Evolutionary conservation across 2,329 filamentous ascomycete genomes (phyloP), one percentile per base, ranked within the genome.

Genomic region (Dothiorella sarmentorum): DNA sequence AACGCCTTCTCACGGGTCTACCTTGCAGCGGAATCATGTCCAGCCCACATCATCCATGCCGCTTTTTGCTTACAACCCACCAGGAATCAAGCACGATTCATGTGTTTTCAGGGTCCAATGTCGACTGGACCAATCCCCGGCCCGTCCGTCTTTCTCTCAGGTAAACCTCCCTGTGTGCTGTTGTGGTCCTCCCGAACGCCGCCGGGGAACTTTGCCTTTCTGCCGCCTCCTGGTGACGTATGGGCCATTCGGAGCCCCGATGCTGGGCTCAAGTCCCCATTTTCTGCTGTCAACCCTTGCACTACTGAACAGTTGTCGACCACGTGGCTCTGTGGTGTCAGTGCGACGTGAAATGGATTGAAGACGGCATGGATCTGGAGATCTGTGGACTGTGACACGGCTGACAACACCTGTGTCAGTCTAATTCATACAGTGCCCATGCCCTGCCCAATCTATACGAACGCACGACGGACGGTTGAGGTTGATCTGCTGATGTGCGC

Each of bases 81-180:
- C 35, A 40, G 49, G 33, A 22, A 13, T 22, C 24, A 27, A 27
- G 33, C 49, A 53, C 49, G 49, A 53, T 35, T 53, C 49, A 13
- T 20, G 49, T n/a, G 24, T 53, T 53, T 31, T 53, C n/a, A 53
- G 49, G 49, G 49, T 53, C 49, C 49, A 53, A 35, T 35, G 11
- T 33, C 35, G 49, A 18, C 22, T 10, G n/a, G 22, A 52, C 49
- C 33, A 38, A 40, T 38, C 33, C 49, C 49, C 20, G 49, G 49
- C 49, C 49, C 49, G 22, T 38, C 35, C 33, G 49, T 20, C 26
- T 24, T 40, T 6, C 17, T 40, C 33, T 17, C 49, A 22, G 31
- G 26, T 38, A 22, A 26, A 11, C 47, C 31, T 37, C 31, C 31
- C n/a, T 20, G 20, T 53, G 49, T 35, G 29, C 49, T 15, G 49